phyloP scores from a whole-genome alignment of 1,284 basidiomycete species.

The Peniophora sp. region DNA sequence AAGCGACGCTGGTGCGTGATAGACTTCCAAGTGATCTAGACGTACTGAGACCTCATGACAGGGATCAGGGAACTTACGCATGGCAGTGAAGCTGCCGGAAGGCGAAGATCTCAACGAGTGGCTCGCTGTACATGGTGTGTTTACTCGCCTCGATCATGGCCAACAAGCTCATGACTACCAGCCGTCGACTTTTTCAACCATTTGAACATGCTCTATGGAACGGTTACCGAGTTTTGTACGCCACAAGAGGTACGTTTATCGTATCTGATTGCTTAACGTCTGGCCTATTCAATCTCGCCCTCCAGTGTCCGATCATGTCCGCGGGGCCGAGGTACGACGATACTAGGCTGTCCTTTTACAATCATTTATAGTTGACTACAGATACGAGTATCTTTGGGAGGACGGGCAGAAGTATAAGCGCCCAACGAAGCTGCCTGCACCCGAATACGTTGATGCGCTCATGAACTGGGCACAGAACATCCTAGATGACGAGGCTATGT shows the following conservation, averaged over 20 bases:
- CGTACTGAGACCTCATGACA: slow-evolving; percentile 20
- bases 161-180: slow-evolving; percentile 21
- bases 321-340: slow-evolving; percentile 82
- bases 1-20: slow-evolving; percentile 79
- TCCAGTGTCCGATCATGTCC: slow-evolving; percentile 95
- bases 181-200: slow-evolving; percentile 97
- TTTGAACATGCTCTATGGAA: slow-evolving; percentile 94
- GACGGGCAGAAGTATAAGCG: slow-evolving; percentile 88
- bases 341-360: neutral
- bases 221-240: slow-evolving; percentile 95
- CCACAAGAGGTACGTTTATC: slow-evolving; percentile 62
- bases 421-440: slow-evolving; percentile 90
- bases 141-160: neutral
- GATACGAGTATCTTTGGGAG: slow-evolving; percentile 99
- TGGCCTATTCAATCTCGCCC: neutral
- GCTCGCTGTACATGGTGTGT: slow-evolving; percentile 88
- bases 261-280: neutral
- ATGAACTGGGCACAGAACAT: slow-evolving; percentile 98
- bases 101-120: slow-evolving; percentile 95
- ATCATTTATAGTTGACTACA: slow-evolving; percentile 20
- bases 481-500: slow-evolving; percentile 88
- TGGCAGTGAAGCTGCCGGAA: slow-evolving; percentile 87
- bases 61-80: slow-evolving; percentile 90
- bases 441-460: slow-evolving; percentile 95
- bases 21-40: no score